Evolutionary conservation across 2,329 filamentous ascomycete genomes (phyloP), one percentile per base, ranked within the genome.

Genomic region (Orbilia oligospora): DNA sequence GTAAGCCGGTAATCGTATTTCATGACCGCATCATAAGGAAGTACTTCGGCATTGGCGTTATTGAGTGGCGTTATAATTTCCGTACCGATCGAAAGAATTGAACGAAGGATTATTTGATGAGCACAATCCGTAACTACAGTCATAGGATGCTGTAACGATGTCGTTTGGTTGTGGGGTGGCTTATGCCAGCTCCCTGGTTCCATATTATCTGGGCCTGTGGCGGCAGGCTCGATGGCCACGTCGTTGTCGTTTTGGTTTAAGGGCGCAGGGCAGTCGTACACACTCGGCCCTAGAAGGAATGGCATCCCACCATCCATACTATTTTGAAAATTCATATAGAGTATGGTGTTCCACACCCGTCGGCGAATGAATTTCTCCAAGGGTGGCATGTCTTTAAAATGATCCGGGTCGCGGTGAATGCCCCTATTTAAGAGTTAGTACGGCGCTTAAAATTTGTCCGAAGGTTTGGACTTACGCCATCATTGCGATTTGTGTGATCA

Each of bases 1-100:
- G 75, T 78, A 10, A 78, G 75, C n/a, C 75, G 75, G 33, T 78
- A 78, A 38, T 78, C 75, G 22, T 78, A 78, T 46, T 78, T 78
- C 75, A 78, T 78, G 5, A 78, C 64, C 8, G 64, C 63, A 16
- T 72, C 75, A 12, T 78, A 78, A 3, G 75, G 68, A 9, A 78
- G 68, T 6, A 69, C 55, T 24, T 72, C 66, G 20, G 61, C 63
- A 36, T 71, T 27, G 6, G 75, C 68, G 36, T 78, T 78, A 22
- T 78, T 78, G 1, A 78, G 36, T 0, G 75, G 75, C n/a, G 64
- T 78, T n/a, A 78, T 65, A 10, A 78, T 78, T 33, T 72, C 75
- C 5, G 75, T 64, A 0, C 75, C 63, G 16, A 78, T 78, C 1
- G 53, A 27, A 48, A 78, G 14, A 33, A 78, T 48, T 12, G 68